These are phyloP conservation scores for Dendrocalamus sinicus DNA, from an alignment of 176 grass and related monocot genomes.

Conservation along the genomic window DNA sequence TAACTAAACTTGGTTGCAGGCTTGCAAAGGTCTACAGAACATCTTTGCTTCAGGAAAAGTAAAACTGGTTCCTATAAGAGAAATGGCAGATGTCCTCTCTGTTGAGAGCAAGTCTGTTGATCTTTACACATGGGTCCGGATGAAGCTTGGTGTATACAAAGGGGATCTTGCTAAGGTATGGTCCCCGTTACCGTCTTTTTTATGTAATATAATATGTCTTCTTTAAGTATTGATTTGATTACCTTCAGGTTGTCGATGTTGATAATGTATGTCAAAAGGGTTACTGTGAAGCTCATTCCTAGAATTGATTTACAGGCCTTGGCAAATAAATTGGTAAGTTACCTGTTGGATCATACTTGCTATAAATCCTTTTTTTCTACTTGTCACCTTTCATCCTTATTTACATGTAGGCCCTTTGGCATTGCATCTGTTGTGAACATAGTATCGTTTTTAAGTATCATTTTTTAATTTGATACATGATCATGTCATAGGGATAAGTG, in stretches of 20 bases:
- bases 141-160: constrained; percentile 83
- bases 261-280: constrained; percentile 71
- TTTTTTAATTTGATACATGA: background rate
- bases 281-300: constrained; percentile 81
- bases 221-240: constrained; percentile 23
- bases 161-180: constrained; percentile 90
- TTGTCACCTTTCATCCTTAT: background rate
- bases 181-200: constrained; percentile 7
- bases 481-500: background rate
- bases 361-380: background rate
- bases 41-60: constrained; percentile 74
- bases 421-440: constrained; percentile 17
- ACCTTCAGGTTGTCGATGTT: constrained; percentile 79
- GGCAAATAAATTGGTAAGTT: constrained; percentile 75
- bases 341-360: constrained; percentile 13
- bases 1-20: constrained; percentile 51
- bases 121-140: constrained; percentile 76
- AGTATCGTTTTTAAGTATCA: background rate
- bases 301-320: constrained; percentile 84
- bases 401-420: background rate
- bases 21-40: constrained; percentile 74
- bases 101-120: constrained; percentile 76
- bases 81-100: constrained; percentile 81
- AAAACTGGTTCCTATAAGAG: constrained; percentile 70
- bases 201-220: constrained; percentile 3